A percentile compares a stretch with the other conserved stretches of the same genome.
These are phyloP conservation scores for Dryas alaskensis DNA, from an alignment of 306 rosid species.

Conservation along the genomic window DNA sequence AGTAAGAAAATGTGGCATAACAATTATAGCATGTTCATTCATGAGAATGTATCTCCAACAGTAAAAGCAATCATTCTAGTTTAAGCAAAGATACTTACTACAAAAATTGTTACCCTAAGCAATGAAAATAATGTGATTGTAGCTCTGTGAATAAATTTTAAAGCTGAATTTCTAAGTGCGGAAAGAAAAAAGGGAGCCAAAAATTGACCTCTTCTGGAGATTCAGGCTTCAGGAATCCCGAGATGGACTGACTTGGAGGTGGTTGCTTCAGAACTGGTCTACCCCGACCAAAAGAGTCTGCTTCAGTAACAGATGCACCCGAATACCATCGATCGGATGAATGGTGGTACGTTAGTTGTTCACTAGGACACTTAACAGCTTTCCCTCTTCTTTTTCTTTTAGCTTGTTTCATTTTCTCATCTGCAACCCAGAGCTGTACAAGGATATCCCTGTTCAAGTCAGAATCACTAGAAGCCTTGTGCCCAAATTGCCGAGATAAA, in stretches of 20 bases:
- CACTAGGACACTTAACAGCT: constrained; percentile 3
- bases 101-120: not conserved
- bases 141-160: not conserved
- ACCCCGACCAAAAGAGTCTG: constrained; percentile 10
- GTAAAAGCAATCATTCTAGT: not conserved
- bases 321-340: constrained; percentile 33
- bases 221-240: constrained; percentile 48
- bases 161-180: not conserved
- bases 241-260: constrained; percentile 64
- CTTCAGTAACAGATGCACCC: constrained; percentile 34
- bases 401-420: constrained; percentile 34
- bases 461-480: constrained; percentile 21
- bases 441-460: constrained; percentile 56
- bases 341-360: constrained; percentile 10
- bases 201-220: constrained; percentile 64
- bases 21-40: not conserved
- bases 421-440: constrained; percentile 61
- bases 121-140: not conserved
- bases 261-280: constrained; percentile 47
- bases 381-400: constrained; percentile 26
- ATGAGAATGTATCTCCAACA: not conserved
- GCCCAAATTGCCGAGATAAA: constrained; percentile 43
- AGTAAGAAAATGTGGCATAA: not conserved
- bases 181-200: constrained; percentile 1
- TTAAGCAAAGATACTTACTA: not conserved